A percentile compares a stretch with the other conserved stretches of the same genome.
These are phyloP conservation scores for Dendrothele bispora DNA, from an alignment of 768 basidiomycete genomes.

Conservation along the genomic window DNA sequence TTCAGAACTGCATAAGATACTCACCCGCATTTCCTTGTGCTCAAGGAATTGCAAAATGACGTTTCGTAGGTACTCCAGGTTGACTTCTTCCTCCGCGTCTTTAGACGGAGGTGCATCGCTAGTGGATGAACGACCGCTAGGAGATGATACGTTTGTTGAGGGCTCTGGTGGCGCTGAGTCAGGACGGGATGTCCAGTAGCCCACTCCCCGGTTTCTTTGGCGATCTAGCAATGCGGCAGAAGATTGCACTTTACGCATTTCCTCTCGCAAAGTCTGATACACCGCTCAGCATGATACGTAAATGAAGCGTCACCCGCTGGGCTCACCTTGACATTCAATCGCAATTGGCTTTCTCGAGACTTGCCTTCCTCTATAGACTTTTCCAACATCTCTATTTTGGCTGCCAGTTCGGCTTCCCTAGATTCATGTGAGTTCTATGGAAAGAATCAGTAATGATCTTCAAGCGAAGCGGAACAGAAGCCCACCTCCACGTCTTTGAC, in stretches of 20 bases:
- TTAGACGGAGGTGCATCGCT: conserved; percentile 28
- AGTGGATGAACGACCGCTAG: conserved; percentile 32
- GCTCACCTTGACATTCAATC: conserved; percentile 75
- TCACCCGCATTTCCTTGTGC: conserved; percentile 96
- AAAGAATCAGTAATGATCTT: conserved; percentile 1
- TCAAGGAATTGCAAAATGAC: conserved; percentile 97
- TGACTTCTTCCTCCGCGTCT: conserved; percentile 90
- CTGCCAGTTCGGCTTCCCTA: conserved; percentile 45
- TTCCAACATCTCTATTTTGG: conserved; percentile 55
- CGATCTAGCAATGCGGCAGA: conserved; percentile 87
- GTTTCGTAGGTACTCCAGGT: conserved; percentile 93
- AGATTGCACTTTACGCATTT: conserved; percentile 92
- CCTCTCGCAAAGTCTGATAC: conserved; percentile 84
- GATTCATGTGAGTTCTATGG: conserved; percentile 33
- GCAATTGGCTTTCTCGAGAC: conserved; percentile 66
- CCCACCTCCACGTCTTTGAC: conserved; percentile 65
- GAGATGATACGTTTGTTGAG: conserved; percentile 33
- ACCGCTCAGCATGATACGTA: not conserved
- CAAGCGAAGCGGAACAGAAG: conserved; percentile 1
- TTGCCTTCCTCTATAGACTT: conserved; percentile 74
- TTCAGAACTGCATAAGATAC: conserved; percentile 25
- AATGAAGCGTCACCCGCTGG: not conserved
- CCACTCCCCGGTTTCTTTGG: conserved; percentile 90
- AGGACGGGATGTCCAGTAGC: conserved; percentile 75
- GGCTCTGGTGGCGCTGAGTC: conserved; percentile 32